phyloP scores from a whole-genome alignment of 345 rosid species.

The Hibiscus trionum region DNA sequence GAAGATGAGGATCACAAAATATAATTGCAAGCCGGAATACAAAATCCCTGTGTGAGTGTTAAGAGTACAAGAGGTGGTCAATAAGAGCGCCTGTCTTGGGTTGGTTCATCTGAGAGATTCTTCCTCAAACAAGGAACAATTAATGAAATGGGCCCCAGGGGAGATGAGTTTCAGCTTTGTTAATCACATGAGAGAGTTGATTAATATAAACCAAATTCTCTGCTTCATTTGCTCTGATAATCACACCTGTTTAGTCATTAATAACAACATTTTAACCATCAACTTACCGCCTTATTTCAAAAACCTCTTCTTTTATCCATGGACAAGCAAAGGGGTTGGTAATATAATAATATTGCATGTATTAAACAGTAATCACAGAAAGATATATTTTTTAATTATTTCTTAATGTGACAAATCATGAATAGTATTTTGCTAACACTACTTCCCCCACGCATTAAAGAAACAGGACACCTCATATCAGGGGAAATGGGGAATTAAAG shows the following conservation, averaged over 20 bases:
- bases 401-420: background rate
- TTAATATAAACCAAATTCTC: background rate
- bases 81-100: conserved; percentile 3
- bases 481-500: background rate
- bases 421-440: background rate
- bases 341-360: too few species aligned
- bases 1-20: conserved; percentile 4
- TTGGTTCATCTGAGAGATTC: background rate
- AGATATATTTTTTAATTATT: too few species aligned
- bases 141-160: conserved; percentile 23
- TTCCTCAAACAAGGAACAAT: conserved; percentile 18
- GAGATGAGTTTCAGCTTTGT: conserved; percentile 10
- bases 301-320: background rate
- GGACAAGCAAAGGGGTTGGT: background rate
- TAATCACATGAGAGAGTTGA: conserved; percentile 8
- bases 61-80: background rate
- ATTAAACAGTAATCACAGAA: too few species aligned
- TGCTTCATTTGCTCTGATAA: background rate
- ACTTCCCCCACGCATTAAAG: background rate
- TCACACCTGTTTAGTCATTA: conserved; percentile 14
- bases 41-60: background rate
- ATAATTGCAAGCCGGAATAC: background rate
- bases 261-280: conserved; percentile 23
- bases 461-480: background rate
- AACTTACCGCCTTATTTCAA: conserved; percentile 25